Base-by-base conservation (phyloP, 2,329 filamentous ascomycete genomes). In the Fusarium burgessii region DNA sequence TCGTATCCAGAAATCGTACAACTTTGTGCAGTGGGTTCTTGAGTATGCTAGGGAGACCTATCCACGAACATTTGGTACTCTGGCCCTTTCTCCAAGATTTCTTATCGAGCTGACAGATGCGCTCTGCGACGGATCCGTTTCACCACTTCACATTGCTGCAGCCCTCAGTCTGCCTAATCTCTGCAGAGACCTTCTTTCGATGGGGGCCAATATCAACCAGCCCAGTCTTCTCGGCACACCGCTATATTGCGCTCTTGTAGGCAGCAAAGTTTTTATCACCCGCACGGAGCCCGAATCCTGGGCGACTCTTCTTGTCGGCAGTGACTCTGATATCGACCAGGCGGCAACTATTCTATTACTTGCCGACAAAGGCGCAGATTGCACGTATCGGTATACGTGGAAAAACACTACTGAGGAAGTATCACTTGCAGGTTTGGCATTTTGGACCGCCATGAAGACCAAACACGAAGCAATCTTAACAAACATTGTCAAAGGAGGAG, bases 21-120 rank as follows among this genome's bases (percentile, higher is more conserved):
- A 77, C 62, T 80, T 82, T 35, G 75, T 78, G 13, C 80, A 82
- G 23, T 82, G 81, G 80, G 71, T 74, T 6, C 61, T 82, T 23
- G 79, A 82, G 46, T 81, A 79, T 61, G 77, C 76, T 2, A 72
- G 77, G 23, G 70, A 76, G 23, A 76, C 65, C 5, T 80, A 73
- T 55, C 79, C 80, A 2, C 64, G 70, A 2, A 64, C 61, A 0
- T 73, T 76, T 8, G 73, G 78, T 13, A 27, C 56, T 9, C 33
- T 72, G 13, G 73, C 76, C 5, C 40, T 76, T 1, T 74, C 75
- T 1, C 63, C 71, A 25, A 69, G 70, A n/a, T 64, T 65, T 13
- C 62, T 78, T 6, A 45, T 78, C 12, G 74, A 76, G 23, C 72
- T 82, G 7, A 80, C 79, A 29, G 72, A 79, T 40, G 66, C 70